Evolutionary conservation across 768 basidiomycete genomes (phyloP), one percentile per base, ranked within the genome.

Genomic region (Fibroporia radiculosa): DNA sequence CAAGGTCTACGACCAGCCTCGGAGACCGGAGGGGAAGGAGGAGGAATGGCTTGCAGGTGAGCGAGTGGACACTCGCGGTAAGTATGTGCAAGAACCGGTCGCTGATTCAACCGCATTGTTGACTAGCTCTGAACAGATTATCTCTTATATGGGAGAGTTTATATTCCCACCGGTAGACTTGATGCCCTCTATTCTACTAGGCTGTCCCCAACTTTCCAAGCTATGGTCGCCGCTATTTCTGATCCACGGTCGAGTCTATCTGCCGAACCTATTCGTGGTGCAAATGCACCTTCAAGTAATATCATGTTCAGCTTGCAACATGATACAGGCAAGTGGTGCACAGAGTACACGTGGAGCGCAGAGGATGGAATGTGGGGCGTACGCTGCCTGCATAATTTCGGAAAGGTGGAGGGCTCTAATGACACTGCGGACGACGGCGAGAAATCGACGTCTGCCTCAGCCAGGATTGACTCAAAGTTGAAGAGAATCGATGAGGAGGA

Each of bases 401-500:
- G 93, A 12, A 77, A 75, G 62, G 66, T 82, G 3, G 78, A 72
- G 13, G 54, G 51, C 41, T 47, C 63, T 11, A 55, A 55, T 4
- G 67, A 67, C 20, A 0, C 58, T 56, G 50, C 69, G 63, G 51
- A 69, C n/a, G 57, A 51, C 16, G 42, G 45, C 20, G 54, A 68
- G 22, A 59, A 61, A 49, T 26, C 46, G 29, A 19, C 62, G 61
- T n/a, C 59, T 57, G 53, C 54, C n/a, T 53, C 51, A 18, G 53
- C 52, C 18, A 50, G 52, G 11, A 57, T 5, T 4, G 34, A 40
- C 25, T 49, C 50, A 22, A 40, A 71, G 34, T 63, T 75, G 27
- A 91, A 87, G 62, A 75, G 93, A n/a, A 80, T 96, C 3, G 95
- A 97, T 44, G 93, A 95, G 59, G 93, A 95, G 65, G 93, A 96